phyloP scores from a whole-genome alignment of 2,329 filamentous ascomycete species.

The Thermothelomyces thermophilus region DNA sequence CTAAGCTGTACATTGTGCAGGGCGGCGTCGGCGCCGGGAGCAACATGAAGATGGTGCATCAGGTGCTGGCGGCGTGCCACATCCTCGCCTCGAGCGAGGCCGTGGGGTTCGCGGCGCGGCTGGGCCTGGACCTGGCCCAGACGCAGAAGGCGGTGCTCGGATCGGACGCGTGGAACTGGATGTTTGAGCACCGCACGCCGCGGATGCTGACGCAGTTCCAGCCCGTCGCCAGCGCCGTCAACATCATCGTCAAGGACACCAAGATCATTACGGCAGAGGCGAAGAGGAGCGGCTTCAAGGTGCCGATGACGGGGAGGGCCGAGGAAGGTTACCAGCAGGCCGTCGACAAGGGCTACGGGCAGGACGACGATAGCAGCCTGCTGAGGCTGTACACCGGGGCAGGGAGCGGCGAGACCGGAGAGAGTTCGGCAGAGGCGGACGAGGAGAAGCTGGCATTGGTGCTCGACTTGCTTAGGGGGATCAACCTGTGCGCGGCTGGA shows the following conservation, averaged over 20 bases:
- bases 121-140: conserved; percentile 44
- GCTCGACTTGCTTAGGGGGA: conserved; percentile 35
- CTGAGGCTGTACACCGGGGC: conserved; percentile 37
- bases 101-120: conserved; percentile 50
- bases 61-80: conserved; percentile 57
- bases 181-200: conserved; percentile 53
- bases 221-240: conserved; percentile 51
- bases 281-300: conserved; percentile 49
- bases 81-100: conserved; percentile 55
- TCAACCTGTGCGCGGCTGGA: conserved; percentile 38
- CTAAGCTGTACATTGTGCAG: conserved; percentile 56
- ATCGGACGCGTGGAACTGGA: conserved; percentile 51
- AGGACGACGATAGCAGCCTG: conserved; percentile 40
- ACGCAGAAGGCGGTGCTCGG: conserved; percentile 39
- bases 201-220: conserved; percentile 48
- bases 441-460: conserved; percentile 35
- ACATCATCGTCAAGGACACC: conserved; percentile 55
- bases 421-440: conserved; percentile 27
- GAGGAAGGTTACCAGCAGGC: conserved; percentile 60
- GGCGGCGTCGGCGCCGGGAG: conserved; percentile 55
- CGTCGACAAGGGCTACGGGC: conserved; percentile 48
- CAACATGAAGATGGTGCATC: conserved; percentile 58
- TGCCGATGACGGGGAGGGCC: conserved; percentile 54
- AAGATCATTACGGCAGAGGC: conserved; percentile 63
- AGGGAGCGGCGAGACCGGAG: conserved; percentile 27